These are phyloP conservation scores for Psophocarpus tetragonolobus DNA, from an alignment of 306 rosid genomes.

Conservation along the genomic window DNA sequence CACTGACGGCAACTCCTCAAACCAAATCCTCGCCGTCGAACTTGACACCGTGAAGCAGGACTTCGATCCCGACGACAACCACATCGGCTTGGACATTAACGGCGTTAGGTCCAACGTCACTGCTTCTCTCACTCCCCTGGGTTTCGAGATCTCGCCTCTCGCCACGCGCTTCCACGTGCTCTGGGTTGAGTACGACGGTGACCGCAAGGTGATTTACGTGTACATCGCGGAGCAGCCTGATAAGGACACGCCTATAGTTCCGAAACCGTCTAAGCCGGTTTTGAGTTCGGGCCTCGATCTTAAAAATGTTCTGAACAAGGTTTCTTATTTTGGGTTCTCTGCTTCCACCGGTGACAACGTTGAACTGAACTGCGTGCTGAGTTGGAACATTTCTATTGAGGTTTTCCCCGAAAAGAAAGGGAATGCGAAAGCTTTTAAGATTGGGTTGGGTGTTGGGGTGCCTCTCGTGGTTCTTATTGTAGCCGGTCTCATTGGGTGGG, in stretches of 20 bases:
- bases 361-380: slow-evolving; percentile 63
- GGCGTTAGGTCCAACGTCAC: slow-evolving; percentile 42
- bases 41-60: slow-evolving; percentile 65
- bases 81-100: slow-evolving; percentile 67
- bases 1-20: slow-evolving; percentile 53
- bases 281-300: slow-evolving; percentile 46
- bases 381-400: slow-evolving; percentile 69
- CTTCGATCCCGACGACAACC: slow-evolving; percentile 63
- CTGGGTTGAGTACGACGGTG: slow-evolving; percentile 69
- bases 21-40: slow-evolving; percentile 64
- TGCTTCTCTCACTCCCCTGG: slow-evolving; percentile 33
- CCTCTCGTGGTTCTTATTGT: slow-evolving; percentile 28
- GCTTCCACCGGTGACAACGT: slow-evolving; percentile 58
- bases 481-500: slow-evolving; percentile 18
- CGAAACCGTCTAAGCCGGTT: slow-evolving; percentile 47
- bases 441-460: slow-evolving; percentile 57
- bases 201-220: slow-evolving; percentile 28
- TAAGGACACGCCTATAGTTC: slow-evolving; percentile 2
- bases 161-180: slow-evolving; percentile 36
- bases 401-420: background rate
- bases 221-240: slow-evolving; percentile 43
- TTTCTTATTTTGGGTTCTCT: slow-evolving; percentile 67
- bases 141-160: slow-evolving; percentile 50
- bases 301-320: slow-evolving; percentile 15
- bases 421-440: background rate